Evolutionary conservation across 2,329 filamentous ascomycete genomes (phyloP).

Genomic region (Aureobasidium sp.): DNA sequence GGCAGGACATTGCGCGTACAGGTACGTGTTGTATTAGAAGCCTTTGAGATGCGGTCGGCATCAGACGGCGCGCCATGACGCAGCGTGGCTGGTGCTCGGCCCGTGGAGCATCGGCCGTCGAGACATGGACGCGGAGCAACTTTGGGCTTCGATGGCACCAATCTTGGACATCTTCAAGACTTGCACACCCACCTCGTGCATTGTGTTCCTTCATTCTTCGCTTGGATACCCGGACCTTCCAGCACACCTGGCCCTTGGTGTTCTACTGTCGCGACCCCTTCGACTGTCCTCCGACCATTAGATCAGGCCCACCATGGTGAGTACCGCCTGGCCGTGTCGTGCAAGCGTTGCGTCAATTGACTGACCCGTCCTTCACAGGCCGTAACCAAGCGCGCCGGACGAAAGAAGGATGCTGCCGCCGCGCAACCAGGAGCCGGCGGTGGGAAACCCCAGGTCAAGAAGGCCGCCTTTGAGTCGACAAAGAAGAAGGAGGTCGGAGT

Average conservation of each 20-base stretch:
- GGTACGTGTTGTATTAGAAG: too few species aligned
- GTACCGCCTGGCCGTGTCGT: neutral
- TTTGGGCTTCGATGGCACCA: constrained; percentile 1
- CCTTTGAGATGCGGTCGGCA: neutral
- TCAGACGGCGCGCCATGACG: neutral
- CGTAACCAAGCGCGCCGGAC: constrained; percentile 52
- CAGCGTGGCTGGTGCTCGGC: constrained; percentile 10
- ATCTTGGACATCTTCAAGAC: constrained; percentile 3
- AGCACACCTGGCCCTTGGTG: neutral
- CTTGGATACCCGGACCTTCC: neutral
- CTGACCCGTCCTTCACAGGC: constrained; percentile 33
- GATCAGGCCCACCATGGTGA: constrained; percentile 14
- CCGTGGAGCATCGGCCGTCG: too few species aligned
- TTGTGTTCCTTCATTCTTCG: neutral
- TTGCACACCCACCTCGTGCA: neutral
- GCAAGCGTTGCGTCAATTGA: neutral
- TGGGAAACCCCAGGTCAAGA: constrained; percentile 69
- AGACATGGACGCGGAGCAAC: constrained; percentile 4
- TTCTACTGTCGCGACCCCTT: neutral
- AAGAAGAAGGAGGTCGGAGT: constrained; percentile 99
- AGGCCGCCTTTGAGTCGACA: constrained; percentile 88
- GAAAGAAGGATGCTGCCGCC: constrained; percentile 44
- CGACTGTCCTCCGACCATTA: neutral
- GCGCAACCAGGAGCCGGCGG: constrained; percentile 34
- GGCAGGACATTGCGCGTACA: constrained; percentile 6